Conservation (phyloP, 179 eudicot genomes). For the Spinacia oleracea region DNA sequence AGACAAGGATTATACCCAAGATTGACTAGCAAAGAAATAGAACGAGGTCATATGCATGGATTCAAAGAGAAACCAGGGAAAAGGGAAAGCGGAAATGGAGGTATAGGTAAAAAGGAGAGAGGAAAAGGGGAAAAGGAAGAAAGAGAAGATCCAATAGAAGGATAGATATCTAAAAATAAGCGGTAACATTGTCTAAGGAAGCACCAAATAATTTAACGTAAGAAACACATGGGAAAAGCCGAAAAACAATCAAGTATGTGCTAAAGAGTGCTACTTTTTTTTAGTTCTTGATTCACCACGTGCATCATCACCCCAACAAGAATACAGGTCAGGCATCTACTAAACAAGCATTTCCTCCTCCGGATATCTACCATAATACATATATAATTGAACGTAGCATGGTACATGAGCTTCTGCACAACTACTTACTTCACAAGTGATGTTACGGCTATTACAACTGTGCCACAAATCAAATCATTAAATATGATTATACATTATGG, state of each 20-base stretch:
- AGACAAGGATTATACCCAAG: neutral
- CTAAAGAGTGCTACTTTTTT: neutral
- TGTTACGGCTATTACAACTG: too few relatives aligned
- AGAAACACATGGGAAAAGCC: too few relatives aligned
- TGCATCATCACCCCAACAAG: too few relatives aligned
- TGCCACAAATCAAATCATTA: too few relatives aligned
- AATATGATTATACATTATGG: neutral
- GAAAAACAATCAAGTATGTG: neutral
- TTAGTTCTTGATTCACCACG: neutral
- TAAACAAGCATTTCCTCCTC: too few relatives aligned
- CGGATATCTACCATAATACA: neutral
- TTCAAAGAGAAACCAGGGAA: neutral
- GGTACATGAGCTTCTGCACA: constrained; percentile 4
- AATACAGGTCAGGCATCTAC: neutral
- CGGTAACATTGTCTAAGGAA: neutral
- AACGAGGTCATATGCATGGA: neutral
- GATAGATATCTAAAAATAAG: neutral
- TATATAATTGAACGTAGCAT: neutral
- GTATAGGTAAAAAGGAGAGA: too few relatives aligned
- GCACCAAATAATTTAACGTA: neutral
- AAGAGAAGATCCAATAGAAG: too few relatives aligned
- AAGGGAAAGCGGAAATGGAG: neutral
- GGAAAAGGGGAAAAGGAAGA: neutral
- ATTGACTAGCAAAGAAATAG: neutral
- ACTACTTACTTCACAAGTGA: too few relatives aligned